Percentiles rank a stretch among this genome's conserved stretches.
These are phyloP conservation scores for Colletotrichum sp. DNA, from an alignment of 2,329 filamentous ascomycete genomes.

Conservation along the genomic window DNA sequence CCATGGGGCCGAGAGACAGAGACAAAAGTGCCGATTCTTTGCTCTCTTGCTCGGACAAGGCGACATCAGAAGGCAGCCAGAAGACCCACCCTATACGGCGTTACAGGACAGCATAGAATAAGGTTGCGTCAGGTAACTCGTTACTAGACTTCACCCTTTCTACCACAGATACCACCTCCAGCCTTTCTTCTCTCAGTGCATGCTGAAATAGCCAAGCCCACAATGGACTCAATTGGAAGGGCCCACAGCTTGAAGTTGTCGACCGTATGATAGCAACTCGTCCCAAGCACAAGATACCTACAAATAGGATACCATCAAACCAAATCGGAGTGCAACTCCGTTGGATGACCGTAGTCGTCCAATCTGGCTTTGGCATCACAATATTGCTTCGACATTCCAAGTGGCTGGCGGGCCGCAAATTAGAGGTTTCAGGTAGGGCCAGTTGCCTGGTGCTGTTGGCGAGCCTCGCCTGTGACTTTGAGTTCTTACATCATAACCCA, in stretches of 20 bases:
- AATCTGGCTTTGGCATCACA: background rate
- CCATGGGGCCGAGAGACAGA: background rate
- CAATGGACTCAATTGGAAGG: background rate
- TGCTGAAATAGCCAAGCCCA: background rate
- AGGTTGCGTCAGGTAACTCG: background rate
- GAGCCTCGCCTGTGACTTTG: background rate
- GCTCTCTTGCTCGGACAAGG: background rate
- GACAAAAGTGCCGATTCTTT: background rate
- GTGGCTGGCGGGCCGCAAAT: background rate
- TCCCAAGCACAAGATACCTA: background rate
- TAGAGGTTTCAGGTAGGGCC: constrained; percentile 1
- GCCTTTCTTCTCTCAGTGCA: background rate
- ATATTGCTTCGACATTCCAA: background rate
- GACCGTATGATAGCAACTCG: background rate
- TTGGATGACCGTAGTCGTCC: background rate
- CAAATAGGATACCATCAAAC: background rate
- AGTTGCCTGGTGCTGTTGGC: background rate
- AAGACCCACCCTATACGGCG: background rate
- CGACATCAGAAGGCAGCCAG: background rate
- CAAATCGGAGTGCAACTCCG: background rate
- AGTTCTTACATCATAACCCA: background rate
- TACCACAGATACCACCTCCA: too few species aligned
- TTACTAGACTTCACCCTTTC: background rate
- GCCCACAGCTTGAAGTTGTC: background rate
- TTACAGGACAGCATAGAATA: background rate